phyloP scores from a whole-genome alignment of 2,329 filamentous ascomycete genomes.

The Canariomyces notabilis region DNA sequence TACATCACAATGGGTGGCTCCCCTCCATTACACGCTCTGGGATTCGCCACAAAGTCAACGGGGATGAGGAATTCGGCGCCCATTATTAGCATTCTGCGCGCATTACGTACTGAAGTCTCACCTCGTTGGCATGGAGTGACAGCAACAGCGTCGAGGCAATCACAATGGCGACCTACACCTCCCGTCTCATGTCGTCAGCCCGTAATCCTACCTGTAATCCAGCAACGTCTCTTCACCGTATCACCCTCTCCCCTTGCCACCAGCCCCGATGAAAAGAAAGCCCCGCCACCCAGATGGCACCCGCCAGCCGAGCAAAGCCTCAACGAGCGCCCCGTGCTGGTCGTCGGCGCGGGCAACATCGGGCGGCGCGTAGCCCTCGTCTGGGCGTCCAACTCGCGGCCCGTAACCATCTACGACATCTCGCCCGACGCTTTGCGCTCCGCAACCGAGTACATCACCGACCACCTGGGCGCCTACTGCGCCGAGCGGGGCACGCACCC shows the following conservation, averaged over 20 bases:
- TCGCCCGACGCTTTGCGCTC: constrained; percentile 22
- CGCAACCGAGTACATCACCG: constrained; percentile 31
- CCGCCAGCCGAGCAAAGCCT: constrained; percentile 27
- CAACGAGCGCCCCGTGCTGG: constrained; percentile 33
- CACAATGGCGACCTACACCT: neutral
- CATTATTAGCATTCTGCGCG: neutral
- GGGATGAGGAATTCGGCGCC: neutral
- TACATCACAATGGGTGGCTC: constrained; percentile 6
- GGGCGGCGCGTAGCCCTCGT: constrained; percentile 36
- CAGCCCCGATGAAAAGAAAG: neutral
- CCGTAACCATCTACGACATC: constrained; percentile 29
- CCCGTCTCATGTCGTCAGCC: neutral
- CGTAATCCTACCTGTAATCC: neutral
- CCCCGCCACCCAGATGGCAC: constrained; percentile 20
- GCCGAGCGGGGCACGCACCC: constrained; percentile 25
- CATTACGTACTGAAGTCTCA: neutral
- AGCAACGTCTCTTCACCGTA: constrained; percentile 4
- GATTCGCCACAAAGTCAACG: neutral
- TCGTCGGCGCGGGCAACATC: constrained; percentile 38
- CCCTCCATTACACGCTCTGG: constrained; percentile 1
- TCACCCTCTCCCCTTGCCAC: neutral
- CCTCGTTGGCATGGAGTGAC: no score
- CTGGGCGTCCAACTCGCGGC: constrained; percentile 27
- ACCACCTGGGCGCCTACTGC: constrained; percentile 31
- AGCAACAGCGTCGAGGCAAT: neutral